Percentiles rank a stretch among this genome's conserved stretches.
These are phyloP conservation scores for Leccinum disarticulatum DNA, from an alignment of 768 basidiomycete species.

Conservation along the genomic window DNA sequence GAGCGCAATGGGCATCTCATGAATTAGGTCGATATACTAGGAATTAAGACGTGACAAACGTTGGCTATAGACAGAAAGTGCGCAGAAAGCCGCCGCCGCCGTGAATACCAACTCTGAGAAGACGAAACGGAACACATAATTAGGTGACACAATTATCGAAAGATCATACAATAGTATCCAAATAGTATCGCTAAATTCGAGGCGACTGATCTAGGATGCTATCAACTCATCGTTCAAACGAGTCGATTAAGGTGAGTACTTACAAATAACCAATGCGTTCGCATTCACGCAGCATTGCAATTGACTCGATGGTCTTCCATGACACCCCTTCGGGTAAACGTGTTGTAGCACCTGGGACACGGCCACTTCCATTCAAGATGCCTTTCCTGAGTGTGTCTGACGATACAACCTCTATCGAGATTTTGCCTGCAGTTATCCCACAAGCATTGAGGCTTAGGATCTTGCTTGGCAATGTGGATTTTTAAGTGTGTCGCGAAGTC, in stretches of 20 bases:
- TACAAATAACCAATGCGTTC: constrained; percentile 2
- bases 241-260: neutral
- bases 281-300: constrained; percentile 8
- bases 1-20: neutral
- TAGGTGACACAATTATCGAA: neutral
- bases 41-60: neutral
- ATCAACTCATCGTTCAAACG: neutral
- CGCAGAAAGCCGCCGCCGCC: neutral
- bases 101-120: neutral
- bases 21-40: neutral
- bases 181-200: neutral
- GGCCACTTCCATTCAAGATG: constrained; percentile 27
- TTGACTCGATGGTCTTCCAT: constrained; percentile 15
- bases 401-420: constrained; percentile 14
- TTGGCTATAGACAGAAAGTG: neutral
- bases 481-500: constrained; percentile 21
- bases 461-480: constrained; percentile 6
- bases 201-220: neutral
- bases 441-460: constrained; percentile 5
- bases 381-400: constrained; percentile 23
- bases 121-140: neutral
- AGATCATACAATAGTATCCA: constrained; percentile 2
- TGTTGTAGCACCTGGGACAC: constrained; percentile 14
- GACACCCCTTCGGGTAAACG: constrained; percentile 21
- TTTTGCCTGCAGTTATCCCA: constrained; percentile 19